Evolutionary conservation across 495 filamentous ascomycete genomes (phyloP), one percentile per base, ranked within the genome.

Genomic region (Astrocystis sublimbata): DNA sequence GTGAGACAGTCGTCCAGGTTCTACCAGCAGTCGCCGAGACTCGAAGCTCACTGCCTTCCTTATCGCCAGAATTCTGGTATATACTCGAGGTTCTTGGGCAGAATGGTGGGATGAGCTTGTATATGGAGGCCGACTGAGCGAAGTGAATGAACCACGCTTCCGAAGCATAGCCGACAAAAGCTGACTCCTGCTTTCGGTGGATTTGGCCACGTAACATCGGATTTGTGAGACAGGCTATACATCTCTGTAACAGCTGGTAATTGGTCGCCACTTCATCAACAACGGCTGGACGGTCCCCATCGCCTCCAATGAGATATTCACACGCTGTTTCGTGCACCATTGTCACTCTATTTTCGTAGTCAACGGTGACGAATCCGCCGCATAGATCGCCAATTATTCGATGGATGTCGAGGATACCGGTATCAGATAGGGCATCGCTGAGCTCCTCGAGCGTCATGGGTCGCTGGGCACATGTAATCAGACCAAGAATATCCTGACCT

Each of bases 251-350:
- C 50, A 63, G 35, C 4, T 26, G 57, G 1, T 58, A 43, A 31
- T 68, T 56, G 12, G 61, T 51, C 7, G 10, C 8, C 9, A 6
- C 6, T 10, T 24, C 17, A 17, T 62, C 33, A 4, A 68, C 13
- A 24, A 13, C 17, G 17, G 72, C 68, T 3, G 46, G 46, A 17
- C 52, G 65, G 21, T 68, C 38, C 8, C 40, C 46, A 7, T 17
- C 60, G 17, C 60, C 61, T 1, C 28, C 4, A 9, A 71, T 51
- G 5, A 79, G 55, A 45, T 75, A 79, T 40, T 79, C 77, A n/a
- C 73, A 71, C 47, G 76, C 79, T 1, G 76, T 81, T 31, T 77
- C 65, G 58, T 83, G 80, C n/a, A 80, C 62, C 43, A 80, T 68
- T 12, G 68, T 51, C n/a, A 78, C 72, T 21, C 72, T 66, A 1